These are phyloP conservation scores for Marasmius tenuissimus DNA, from an alignment of 1,284 basidiomycete species.

Conservation along the genomic window DNA sequence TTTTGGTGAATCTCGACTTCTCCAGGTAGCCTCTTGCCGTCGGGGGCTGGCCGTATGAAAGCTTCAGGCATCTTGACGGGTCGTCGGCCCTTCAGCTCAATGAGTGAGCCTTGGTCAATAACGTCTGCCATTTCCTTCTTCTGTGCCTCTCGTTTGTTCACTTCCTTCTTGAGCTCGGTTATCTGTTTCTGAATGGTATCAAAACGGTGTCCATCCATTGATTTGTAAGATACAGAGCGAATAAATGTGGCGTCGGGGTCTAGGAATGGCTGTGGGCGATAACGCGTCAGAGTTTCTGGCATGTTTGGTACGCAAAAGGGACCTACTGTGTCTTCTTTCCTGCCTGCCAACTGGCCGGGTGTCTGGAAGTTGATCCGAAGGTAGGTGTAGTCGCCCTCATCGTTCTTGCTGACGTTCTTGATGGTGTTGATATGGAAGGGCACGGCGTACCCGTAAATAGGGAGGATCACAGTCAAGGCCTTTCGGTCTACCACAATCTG, in stretches of 20 bases:
- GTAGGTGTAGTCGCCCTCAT: constrained; percentile 94
- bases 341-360: constrained; percentile 95
- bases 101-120: constrained; percentile 89
- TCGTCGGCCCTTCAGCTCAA: constrained; percentile 84
- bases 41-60: constrained; percentile 90
- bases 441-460: constrained; percentile 93
- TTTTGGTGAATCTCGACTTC: constrained; percentile 98
- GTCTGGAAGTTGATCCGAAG: constrained; percentile 99
- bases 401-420: constrained; percentile 97
- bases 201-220: constrained; percentile 87
- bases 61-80: constrained; percentile 88
- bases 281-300: not conserved
- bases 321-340: constrained; percentile 94
- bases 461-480: constrained; percentile 87
- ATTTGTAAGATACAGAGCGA: constrained; percentile 93
- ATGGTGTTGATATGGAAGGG: constrained; percentile 99
- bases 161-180: constrained; percentile 94
- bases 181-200: constrained; percentile 90
- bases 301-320: not conserved
- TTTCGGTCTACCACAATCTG: constrained; percentile 93
- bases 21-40: constrained; percentile 91
- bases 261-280: constrained; percentile 79
- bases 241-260: constrained; percentile 97
- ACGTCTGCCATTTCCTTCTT: constrained; percentile 99
- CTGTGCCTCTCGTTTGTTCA: constrained; percentile 96